Evolutionary conservation across 2,329 filamentous ascomycete species (phyloP).

Genomic region (Arthrobotrys pseudoclavata): DNA sequence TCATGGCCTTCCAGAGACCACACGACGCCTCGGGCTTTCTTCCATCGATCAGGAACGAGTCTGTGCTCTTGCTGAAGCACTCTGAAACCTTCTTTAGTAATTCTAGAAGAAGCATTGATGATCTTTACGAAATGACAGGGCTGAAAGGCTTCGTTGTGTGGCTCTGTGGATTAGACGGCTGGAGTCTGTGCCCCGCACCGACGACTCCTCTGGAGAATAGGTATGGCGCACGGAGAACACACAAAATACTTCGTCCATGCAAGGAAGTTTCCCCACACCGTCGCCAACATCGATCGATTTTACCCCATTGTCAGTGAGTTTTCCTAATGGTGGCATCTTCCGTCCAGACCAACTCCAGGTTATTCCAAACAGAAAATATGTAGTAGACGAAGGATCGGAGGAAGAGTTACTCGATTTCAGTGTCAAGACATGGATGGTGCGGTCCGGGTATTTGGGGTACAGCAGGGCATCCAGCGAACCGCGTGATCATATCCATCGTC

Average conservation of each 20-base stretch:
- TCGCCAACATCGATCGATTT: constrained; percentile 57
- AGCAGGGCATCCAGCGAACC: constrained; percentile 45
- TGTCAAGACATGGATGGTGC: constrained; percentile 57
- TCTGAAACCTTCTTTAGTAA: constrained; percentile 57
- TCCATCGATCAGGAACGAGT: constrained; percentile 25
- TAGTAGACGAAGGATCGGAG: constrained; percentile 13
- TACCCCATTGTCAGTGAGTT: constrained; percentile 39
- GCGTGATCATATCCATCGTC: constrained; percentile 57
- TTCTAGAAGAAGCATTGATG: constrained; percentile 58
- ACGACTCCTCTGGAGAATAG: constrained; percentile 14
- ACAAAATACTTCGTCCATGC: constrained; percentile 17
- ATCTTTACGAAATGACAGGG: constrained; percentile 57
- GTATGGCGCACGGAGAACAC: constrained; percentile 31
- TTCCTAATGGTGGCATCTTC: constrained; percentile 34
- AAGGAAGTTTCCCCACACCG: constrained; percentile 50
- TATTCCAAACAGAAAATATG: neutral
- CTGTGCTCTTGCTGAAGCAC: constrained; percentile 45
- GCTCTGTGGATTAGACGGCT: constrained; percentile 44
- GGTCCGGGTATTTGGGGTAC: constrained; percentile 57
- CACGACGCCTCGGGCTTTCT: constrained; percentile 17
- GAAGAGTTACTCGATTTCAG: constrained; percentile 37
- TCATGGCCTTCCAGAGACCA: neutral
- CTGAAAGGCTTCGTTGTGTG: constrained; percentile 54
- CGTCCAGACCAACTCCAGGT: constrained; percentile 7
- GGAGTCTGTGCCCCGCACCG: constrained; percentile 56